phyloP scores from a whole-genome alignment of 108 stramenopile genomes.

The Aureococcus anophagefferens region DNA sequence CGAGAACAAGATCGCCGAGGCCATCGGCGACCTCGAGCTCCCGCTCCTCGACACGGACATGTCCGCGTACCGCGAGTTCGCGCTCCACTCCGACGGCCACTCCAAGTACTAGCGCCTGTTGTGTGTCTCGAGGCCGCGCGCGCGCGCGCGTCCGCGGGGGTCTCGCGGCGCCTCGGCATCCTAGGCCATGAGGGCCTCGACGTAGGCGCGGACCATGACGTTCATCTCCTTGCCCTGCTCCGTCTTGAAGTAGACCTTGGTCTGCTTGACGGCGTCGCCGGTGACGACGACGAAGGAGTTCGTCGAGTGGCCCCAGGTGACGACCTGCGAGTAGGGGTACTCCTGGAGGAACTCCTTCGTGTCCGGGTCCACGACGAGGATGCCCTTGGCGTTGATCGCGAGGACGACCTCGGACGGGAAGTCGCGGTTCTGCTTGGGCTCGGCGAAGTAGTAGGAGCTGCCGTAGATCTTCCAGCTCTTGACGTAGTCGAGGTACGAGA shows the following conservation, averaged over 20 bases:
- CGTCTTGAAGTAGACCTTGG: constrained; percentile 32
- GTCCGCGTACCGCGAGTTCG: too few species aligned
- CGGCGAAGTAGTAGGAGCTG: constrained; percentile 25
- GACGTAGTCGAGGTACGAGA: constrained; percentile 22
- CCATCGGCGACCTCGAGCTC: too few species aligned
- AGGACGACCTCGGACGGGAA: constrained; percentile 27
- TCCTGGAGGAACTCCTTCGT: constrained; percentile 23
- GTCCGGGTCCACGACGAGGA: constrained; percentile 29
- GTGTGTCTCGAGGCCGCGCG: too few species aligned
- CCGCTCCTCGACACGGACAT: too few species aligned
- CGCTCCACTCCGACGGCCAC: too few species aligned
- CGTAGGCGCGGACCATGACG: constrained; percentile 32
- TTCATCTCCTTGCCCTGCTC: constrained; percentile 33
- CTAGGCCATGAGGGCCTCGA: constrained; percentile 17
- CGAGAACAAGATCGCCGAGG: too few species aligned
- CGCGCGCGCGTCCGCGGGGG: too few species aligned
- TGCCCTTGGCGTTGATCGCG: constrained; percentile 31
- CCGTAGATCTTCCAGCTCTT: constrained; percentile 33
- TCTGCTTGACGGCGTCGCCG: constrained; percentile 14
- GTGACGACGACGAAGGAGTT: constrained; percentile 33
- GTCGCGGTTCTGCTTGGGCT: constrained; percentile 16
- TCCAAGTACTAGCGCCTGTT: too few species aligned
- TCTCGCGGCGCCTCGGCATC: too few species aligned
- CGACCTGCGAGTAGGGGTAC: constrained; percentile 25
- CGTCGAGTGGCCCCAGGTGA: constrained; percentile 35